Evolutionary conservation across 768 basidiomycete genomes (phyloP), one percentile per base, ranked within the genome.

Genomic region (Sarcomyxa edulis): DNA sequence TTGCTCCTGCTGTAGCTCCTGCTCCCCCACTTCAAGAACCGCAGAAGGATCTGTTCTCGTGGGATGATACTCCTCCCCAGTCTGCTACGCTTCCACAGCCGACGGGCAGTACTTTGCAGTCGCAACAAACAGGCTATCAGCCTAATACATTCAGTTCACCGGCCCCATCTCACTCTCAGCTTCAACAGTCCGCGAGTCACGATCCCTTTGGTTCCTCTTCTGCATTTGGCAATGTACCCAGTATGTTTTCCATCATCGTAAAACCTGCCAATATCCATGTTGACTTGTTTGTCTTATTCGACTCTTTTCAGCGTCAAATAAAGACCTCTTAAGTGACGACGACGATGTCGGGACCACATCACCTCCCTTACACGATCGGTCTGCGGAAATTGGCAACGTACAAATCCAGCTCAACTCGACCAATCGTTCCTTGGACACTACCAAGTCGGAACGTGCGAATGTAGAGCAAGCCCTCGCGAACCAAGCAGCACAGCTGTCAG

Each of bases 351-450:
- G 58, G 2, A 60, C 69, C 5, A 38, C 67, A 0, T 66, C 78
- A 11, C 65, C 76, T 35, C 68, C 74, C 26, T 53, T 82, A 5
- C 78, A 83, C 4, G 83, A 92, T 48, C 74, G 76, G 42, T 89
- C 86, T 20, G 86, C 80, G 3, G 87, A 93, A 53, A 84, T 97
- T 39, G 91, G 89, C 6, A 94, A 96, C 53, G 61, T 79, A 15
- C 83, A 83, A 59, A 93, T 91, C 50, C 87, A 94, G 48, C 66
- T 96, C 31, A 71, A 74, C 48, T 89, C 85, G 9, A 95, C 92
- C 3, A 81, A 74, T 37, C 76, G 68, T 22, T 81, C 87, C 18
- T 59, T 94, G 8, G 72, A 82, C 25, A 68, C 72, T 2, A 64
- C 83, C 20, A 78, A 81, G 53, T 60, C 65, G 21, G 87, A 91